phyloP scores from a whole-genome alignment of 2,329 filamentous ascomycete genomes.

The Penicillium sp. region DNA sequence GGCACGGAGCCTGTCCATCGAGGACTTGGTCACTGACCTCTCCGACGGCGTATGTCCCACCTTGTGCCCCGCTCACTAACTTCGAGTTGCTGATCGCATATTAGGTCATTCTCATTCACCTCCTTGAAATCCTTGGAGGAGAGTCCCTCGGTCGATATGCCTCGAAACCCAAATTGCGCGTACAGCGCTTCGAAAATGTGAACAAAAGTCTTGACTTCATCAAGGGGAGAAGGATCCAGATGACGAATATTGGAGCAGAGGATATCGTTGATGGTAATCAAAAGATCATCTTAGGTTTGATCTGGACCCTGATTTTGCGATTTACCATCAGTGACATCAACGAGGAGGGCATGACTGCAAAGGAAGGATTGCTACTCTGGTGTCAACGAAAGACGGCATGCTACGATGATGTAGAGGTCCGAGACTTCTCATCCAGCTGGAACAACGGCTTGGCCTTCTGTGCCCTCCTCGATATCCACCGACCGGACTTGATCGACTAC shows the following conservation, averaged over 20 bases:
- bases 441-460: conserved; percentile 97
- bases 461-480: conserved; percentile 91
- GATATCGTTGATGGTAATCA: conserved; percentile 97
- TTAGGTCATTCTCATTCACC: conserved; percentile 89
- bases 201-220: conserved; percentile 94
- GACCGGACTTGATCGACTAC: conserved; percentile 95
- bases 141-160: conserved; percentile 97
- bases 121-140: conserved; percentile 91
- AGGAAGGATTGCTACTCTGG: conserved; percentile 92
- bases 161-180: conserved; percentile 89
- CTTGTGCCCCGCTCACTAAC: not conserved
- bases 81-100: conserved; percentile 4
- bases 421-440: conserved; percentile 94
- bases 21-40: conserved; percentile 83
- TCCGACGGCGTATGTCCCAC: conserved; percentile 77
- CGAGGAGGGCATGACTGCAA: conserved; percentile 94
- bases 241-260: conserved; percentile 98
- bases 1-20: conserved; percentile 71
- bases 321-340: conserved; percentile 99
- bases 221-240: conserved; percentile 83
- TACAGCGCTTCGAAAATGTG: conserved; percentile 97
- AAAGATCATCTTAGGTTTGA: conserved; percentile 94
- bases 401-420: conserved; percentile 93
- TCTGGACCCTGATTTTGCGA: conserved; percentile 96
- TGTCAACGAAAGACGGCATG: conserved; percentile 98